phyloP scores from a whole-genome alignment of 768 basidiomycete genomes.

The Boletus vermiculosoides region DNA sequence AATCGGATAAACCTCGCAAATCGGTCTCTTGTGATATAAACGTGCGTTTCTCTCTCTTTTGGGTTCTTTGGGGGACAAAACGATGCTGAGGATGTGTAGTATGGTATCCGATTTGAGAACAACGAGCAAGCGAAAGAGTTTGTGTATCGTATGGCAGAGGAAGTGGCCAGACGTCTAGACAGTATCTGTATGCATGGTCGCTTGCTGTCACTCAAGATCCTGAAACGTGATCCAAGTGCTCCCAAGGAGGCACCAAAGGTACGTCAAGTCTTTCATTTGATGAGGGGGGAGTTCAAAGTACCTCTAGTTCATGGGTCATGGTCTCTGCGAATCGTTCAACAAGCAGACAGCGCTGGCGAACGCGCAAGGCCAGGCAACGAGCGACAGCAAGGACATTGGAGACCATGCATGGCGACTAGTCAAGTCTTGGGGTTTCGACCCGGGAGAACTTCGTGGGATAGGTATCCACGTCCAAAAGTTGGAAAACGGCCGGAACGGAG shows the following conservation, averaged over 20 bases:
- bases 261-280: slow-evolving; percentile 9
- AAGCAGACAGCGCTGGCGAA: slow-evolving; percentile 64
- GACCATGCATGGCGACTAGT: slow-evolving; percentile 76
- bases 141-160: slow-evolving; percentile 70
- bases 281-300: not conserved
- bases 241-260: slow-evolving; percentile 93
- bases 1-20: slow-evolving; percentile 83
- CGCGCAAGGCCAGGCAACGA: slow-evolving; percentile 66
- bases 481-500: slow-evolving; percentile 46
- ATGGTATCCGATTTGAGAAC: slow-evolving; percentile 90
- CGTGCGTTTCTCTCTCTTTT: slow-evolving; percentile 46
- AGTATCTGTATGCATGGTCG: slow-evolving; percentile 68
- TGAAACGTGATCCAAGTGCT: slow-evolving; percentile 83
- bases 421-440: slow-evolving; percentile 70
- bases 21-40: slow-evolving; percentile 95
- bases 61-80: not conserved
- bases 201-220: slow-evolving; percentile 80
- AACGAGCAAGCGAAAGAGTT: slow-evolving; percentile 80
- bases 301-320: slow-evolving; percentile 85
- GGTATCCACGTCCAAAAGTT: slow-evolving; percentile 91
- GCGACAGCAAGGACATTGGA: slow-evolving; percentile 68
- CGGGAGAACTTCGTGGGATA: slow-evolving; percentile 86
- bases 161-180: slow-evolving; percentile 72
- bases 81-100: slow-evolving; percentile 47
- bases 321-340: slow-evolving; percentile 77